Evolutionary conservation across 2,329 filamentous ascomycete genomes (phyloP).

Genomic region (Fonsecaea monophora): DNA sequence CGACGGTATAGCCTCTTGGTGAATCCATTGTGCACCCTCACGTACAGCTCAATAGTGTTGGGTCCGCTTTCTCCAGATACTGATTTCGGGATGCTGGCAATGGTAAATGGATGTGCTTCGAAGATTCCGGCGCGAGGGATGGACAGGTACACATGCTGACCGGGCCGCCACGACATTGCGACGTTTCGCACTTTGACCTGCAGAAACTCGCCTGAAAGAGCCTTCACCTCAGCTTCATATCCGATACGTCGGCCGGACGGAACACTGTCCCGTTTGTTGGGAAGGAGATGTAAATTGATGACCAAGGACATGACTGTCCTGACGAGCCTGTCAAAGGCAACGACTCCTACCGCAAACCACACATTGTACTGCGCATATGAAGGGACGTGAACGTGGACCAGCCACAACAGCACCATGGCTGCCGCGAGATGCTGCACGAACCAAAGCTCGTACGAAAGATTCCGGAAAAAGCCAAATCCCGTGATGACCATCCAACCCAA

Average conservation of each 20-base stretch:
- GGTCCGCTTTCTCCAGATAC: constrained; percentile 16
- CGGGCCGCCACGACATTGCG: constrained; percentile 63
- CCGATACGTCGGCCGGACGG: constrained; percentile 14
- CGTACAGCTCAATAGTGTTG: constrained; percentile 30
- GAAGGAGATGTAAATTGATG: constrained; percentile 29
- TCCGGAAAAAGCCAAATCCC: constrained; percentile 58
- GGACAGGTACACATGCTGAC: constrained; percentile 65
- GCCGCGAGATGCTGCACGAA: constrained; percentile 61
- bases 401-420: constrained; percentile 56
- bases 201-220: constrained; percentile 24
- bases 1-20: constrained; percentile 32
- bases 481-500: constrained; percentile 60
- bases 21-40: constrained; percentile 36
- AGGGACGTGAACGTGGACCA: constrained; percentile 44
- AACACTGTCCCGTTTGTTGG: neutral
- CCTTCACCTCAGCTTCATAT: constrained; percentile 27
- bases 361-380: constrained; percentile 37
- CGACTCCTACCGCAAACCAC: constrained; percentile 35
- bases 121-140: constrained; percentile 27
- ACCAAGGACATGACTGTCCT: constrained; percentile 27
- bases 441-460: constrained; percentile 61
- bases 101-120: constrained; percentile 70
- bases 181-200: constrained; percentile 28
- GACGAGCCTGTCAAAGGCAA: constrained; percentile 33
- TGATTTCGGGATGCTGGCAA: constrained; percentile 50